Evolutionary conservation across 345 rosid species (phyloP).

Genomic region (Eucalyptus polybractea): DNA sequence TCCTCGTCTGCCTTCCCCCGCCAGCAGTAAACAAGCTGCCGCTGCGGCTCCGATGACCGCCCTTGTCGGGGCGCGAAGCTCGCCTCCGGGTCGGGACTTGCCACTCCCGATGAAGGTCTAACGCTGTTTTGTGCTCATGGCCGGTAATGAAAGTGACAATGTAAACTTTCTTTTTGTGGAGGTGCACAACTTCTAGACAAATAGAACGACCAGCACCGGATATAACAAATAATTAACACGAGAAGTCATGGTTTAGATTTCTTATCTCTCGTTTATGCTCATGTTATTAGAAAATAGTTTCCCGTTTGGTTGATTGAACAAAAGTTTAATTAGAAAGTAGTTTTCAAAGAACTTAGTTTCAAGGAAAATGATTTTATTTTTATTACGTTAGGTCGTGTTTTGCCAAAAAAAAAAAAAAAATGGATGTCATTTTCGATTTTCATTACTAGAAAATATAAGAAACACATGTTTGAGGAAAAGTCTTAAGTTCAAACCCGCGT

Average conservation of each 20-base stretch:
- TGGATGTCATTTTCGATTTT: background rate
- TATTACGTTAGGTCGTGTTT: background rate
- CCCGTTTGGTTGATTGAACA: background rate
- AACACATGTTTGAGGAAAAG: background rate
- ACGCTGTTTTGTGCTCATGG: background rate
- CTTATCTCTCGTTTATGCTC: background rate
- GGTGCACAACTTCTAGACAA: background rate
- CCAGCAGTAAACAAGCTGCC: background rate
- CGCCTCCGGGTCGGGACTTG: background rate
- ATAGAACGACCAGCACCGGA: background rate
- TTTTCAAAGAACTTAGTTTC: background rate
- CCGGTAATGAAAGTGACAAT: background rate
- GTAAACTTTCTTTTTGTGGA: background rate
- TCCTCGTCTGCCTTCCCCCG: background rate
- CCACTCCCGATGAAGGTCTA: background rate
- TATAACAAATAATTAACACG: background rate
- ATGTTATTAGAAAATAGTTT: background rate
- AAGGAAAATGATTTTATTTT: background rate
- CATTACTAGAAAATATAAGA: rapidly evolving
- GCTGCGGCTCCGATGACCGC: background rate
- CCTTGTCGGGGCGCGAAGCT: too few relatives aligned
- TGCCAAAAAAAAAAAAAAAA: background rate
- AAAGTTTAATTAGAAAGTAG: background rate
- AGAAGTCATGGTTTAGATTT: background rate
- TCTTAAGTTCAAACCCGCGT: background rate